phyloP scores from a whole-genome alignment of 2,329 filamentous ascomycete genomes.

The Taxawa tesnikishii region DNA sequence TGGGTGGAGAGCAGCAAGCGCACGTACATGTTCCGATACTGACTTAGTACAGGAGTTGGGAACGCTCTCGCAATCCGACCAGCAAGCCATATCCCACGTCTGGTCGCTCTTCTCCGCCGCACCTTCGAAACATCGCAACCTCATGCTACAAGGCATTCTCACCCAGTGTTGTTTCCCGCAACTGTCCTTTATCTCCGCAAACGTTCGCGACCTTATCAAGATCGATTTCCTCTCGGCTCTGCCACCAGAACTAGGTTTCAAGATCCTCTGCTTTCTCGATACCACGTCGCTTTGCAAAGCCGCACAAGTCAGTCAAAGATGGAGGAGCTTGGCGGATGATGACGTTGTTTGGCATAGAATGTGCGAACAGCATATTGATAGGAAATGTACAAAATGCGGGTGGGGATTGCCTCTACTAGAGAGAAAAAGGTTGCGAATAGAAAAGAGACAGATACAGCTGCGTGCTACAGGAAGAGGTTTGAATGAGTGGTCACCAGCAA shows the following conservation, averaged over 20 bases:
- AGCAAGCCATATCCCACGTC: slow-evolving; percentile 91
- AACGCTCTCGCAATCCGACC: slow-evolving; percentile 67
- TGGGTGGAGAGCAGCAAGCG: slow-evolving; percentile 34
- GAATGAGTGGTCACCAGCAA: slow-evolving; percentile 40
- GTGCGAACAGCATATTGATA: slow-evolving; percentile 93
- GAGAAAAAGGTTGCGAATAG: slow-evolving; percentile 72
- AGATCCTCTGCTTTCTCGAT: slow-evolving; percentile 85
- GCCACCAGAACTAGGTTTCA: slow-evolving; percentile 81
- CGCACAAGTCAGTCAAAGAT: slow-evolving; percentile 80
- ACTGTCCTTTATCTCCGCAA: slow-evolving; percentile 80
- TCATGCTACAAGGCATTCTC: slow-evolving; percentile 94
- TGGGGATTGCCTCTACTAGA: slow-evolving; percentile 89
- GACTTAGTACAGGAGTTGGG: slow-evolving; percentile 55
- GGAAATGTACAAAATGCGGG: slow-evolving; percentile 88
- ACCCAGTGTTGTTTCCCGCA: slow-evolving; percentile 97
- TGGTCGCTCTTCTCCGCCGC: slow-evolving; percentile 97
- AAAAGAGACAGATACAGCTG: slow-evolving; percentile 73
- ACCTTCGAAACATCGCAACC: slow-evolving; percentile 80
- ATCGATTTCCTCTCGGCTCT: slow-evolving; percentile 91
- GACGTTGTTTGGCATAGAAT: slow-evolving; percentile 97
- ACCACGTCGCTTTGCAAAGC: slow-evolving; percentile 92
- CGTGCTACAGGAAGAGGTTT: slow-evolving; percentile 48
- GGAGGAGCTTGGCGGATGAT: slow-evolving; percentile 85
- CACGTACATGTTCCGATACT: slow-evolving; percentile 1
- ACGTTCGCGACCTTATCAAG: slow-evolving; percentile 87